Percentiles rank a stretch among this genome's conserved stretches.
Conservation (phyloP, 176 grass and related monocot genomes). For the Avena insularis region DNA sequence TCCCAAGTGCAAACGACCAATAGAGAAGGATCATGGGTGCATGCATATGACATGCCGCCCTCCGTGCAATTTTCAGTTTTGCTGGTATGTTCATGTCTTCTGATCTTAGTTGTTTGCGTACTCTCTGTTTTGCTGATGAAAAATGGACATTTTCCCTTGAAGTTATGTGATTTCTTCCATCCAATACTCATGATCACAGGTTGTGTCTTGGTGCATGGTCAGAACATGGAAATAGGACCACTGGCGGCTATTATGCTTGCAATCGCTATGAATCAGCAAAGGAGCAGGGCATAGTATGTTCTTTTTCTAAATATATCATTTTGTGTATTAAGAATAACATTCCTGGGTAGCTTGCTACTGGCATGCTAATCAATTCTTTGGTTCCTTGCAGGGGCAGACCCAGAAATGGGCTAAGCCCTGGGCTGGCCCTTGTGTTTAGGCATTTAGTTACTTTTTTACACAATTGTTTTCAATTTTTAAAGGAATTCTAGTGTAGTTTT, state of each 20-base stretch:
- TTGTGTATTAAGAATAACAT: slow-evolving; percentile 9
- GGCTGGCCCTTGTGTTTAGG: too few relatives aligned
- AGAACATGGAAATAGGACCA: slow-evolving; percentile 74
- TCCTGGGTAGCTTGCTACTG: slow-evolving; percentile 3
- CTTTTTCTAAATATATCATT: slow-evolving; percentile 20
- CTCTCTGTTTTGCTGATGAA: slow-evolving; percentile 34
- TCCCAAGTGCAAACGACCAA: slow-evolving; percentile 92
- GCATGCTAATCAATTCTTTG: slow-evolving; percentile 4
- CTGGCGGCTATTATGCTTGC: slow-evolving; percentile 85
- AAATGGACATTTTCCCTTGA: slow-evolving; percentile 12
- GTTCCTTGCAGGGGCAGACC: not conserved
- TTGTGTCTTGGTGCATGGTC: slow-evolving; percentile 84
- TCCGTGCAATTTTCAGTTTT: slow-evolving; percentile 93
- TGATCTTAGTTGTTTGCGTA: not conserved
- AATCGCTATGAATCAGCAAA: slow-evolving; percentile 94
- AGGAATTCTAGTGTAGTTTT: too few relatives aligned
- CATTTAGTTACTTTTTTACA: too few relatives aligned
- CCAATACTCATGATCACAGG: slow-evolving; percentile 56
- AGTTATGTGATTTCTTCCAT: slow-evolving; percentile 15
- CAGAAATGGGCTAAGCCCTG: too few relatives aligned
- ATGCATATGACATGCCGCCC: slow-evolving; percentile 98
- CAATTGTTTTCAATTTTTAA: too few relatives aligned
- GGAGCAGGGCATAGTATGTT: slow-evolving; percentile 83
- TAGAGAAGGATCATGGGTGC: slow-evolving; percentile 98
- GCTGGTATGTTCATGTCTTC: slow-evolving; percentile 64